Evolutionary conservation across 1,139 yeast genomes (phyloP), one percentile per base, ranked within the genome.

Genomic region (Pneumocystis murina): DNA sequence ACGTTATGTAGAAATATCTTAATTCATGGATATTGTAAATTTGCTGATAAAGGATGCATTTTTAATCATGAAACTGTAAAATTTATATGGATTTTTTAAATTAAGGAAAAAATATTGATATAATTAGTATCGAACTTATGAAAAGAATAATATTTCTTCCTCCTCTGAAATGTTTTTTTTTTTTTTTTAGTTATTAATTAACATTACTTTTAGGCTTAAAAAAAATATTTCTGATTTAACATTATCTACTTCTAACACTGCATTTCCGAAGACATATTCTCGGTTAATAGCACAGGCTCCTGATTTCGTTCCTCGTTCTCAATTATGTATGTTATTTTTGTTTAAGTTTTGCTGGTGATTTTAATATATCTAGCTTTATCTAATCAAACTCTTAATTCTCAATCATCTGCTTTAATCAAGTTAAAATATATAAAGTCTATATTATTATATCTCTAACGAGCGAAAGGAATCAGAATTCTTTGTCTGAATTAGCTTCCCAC

Each of bases 1-100:
- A 58, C 60, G 5, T 90, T 87, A 66, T 89, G 97, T 75, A 81
- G 92, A 73, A 89, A 89, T 72, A 84, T 89, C 65, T 82, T 85
- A 63, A 87, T 88, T 61, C 90, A 88, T 75, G 97, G 96, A 10
- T 88, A 82, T 71, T 90, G 97, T 77, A 88, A 88, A 74, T 89
- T 82, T 75, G 92, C 87, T 69, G 87, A 87, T 69, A 89, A 88
- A 71, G 96, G 96, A 24, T 89, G 96, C 73, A 87, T 86, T 2
- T 89, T 88, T 72, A 84, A 83, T 64, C 96, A 89, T 71, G 83
- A 81, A 61, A 65, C 68, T 54, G 70, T 66, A 54, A 30, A 33
- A 68, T 41, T 10, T 33, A 16, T 33, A 17, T 20, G 14, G 16
- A 48, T 24, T 5, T 20, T 48, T 24, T 48, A 48, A 12, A 48